A percentile compares a stretch with the other conserved stretches of the same genome.
Evolutionary conservation across 495 filamentous ascomycete species (phyloP).

Genomic region (Aspergillus cavernicola): DNA sequence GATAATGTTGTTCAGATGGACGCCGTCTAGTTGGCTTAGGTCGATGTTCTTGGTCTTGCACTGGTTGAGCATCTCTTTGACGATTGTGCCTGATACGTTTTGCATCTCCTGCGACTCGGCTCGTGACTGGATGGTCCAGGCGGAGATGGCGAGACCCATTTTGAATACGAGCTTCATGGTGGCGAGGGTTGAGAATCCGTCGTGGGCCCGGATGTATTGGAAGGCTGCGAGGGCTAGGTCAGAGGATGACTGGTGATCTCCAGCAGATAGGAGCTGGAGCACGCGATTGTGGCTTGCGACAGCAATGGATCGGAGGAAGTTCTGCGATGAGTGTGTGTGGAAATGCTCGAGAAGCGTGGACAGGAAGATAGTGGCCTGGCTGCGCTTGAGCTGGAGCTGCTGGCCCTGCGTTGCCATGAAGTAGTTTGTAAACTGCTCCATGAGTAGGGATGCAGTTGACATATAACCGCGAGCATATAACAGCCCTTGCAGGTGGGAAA

Average conservation of each 20-base stretch:
- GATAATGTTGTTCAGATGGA: constrained; percentile 34
- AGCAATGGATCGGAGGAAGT: constrained; percentile 36
- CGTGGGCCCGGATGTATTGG: constrained; percentile 18
- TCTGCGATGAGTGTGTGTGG: constrained; percentile 26
- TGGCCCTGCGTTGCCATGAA: constrained; percentile 30
- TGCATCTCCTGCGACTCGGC: constrained; percentile 9
- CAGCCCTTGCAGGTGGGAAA: constrained; percentile 31
- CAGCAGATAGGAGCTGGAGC: constrained; percentile 21
- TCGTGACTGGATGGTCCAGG: constrained; percentile 1
- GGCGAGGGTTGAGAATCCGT: constrained; percentile 11
- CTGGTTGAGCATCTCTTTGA: constrained; percentile 13
- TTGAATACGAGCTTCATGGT: constrained; percentile 20
- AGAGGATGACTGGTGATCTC: constrained; percentile 22
- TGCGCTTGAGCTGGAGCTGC: constrained; percentile 21
- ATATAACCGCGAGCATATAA: constrained; percentile 26
- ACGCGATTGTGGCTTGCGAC: constrained; percentile 35
- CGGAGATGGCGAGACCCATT: constrained; percentile 18
- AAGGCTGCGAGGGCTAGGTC: constrained; percentile 32
- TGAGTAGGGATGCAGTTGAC: constrained; percentile 18
- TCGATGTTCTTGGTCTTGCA: constrained; percentile 21
- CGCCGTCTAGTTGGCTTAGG: constrained; percentile 26
- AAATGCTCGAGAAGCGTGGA: constrained; percentile 30
- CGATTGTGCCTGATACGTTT: constrained; percentile 13
- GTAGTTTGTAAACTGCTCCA: constrained; percentile 24
- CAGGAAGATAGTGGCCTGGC: constrained; percentile 29